phyloP scores from a whole-genome alignment of 75 land plant species.

The Sequoia sempervirens region DNA sequence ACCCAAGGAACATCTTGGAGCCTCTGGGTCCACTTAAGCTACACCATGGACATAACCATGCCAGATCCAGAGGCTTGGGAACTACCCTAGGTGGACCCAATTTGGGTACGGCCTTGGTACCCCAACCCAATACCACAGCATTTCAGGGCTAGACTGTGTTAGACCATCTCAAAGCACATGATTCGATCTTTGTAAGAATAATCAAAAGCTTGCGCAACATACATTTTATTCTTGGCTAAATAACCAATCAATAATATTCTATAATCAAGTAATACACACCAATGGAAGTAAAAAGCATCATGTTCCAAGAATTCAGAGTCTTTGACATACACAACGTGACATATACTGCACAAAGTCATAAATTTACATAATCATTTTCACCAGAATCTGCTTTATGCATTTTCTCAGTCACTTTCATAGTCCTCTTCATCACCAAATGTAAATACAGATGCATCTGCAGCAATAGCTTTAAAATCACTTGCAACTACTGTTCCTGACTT shows the following conservation, averaged over 20 bases:
- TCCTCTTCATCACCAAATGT: constrained; percentile 97
- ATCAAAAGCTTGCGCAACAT: not conserved
- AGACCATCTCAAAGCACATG: not conserved
- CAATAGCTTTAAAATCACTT: constrained; percentile 93
- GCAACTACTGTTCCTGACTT: constrained; percentile 19
- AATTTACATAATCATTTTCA: not conserved
- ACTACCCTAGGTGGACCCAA: too few species aligned
- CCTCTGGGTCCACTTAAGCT: too few species aligned
- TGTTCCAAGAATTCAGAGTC: not conserved
- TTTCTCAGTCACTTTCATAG: constrained; percentile 72
- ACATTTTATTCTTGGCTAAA: not conserved
- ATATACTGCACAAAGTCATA: not conserved
- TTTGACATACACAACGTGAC: not conserved
- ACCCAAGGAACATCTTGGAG: too few species aligned
- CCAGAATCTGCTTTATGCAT: not conserved
- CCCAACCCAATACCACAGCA: not conserved
- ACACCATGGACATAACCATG: too few species aligned
- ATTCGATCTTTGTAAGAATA: not conserved
- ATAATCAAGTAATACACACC: not conserved
- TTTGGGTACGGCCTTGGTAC: too few species aligned
- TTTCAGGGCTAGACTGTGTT: not conserved
- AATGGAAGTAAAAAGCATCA: not conserved
- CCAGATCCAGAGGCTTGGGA: too few species aligned
- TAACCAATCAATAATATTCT: not conserved
- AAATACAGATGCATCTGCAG: constrained; percentile 99